Evolutionary conservation across 768 basidiomycete genomes (phyloP).

Genomic region (Polyporus arcularius): DNA sequence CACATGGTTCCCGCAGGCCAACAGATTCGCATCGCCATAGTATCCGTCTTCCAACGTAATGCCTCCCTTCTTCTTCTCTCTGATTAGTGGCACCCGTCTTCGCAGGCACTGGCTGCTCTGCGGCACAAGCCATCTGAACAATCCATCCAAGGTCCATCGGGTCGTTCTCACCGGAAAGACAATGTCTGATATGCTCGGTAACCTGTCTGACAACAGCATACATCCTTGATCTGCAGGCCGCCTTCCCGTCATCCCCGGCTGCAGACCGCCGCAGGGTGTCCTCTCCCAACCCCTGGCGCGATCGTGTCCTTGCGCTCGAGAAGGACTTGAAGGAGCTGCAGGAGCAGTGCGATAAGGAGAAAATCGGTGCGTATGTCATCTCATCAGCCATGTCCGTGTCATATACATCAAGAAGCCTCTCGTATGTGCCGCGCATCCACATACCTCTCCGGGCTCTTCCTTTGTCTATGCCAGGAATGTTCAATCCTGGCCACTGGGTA

Average conservation of each 20-base stretch:
- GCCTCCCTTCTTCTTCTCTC: not conserved
- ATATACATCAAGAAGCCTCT: conserved; percentile 2
- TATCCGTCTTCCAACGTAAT: not conserved
- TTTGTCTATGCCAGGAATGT: not conserved
- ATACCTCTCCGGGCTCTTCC: not conserved
- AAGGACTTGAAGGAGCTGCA: conserved; percentile 39
- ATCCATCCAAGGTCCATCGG: conserved; percentile 42
- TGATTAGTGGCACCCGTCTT: not conserved
- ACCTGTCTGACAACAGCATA: conserved; percentile 37
- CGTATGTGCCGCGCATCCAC: not conserved
- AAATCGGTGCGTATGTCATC: conserved; percentile 39
- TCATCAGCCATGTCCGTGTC: not conserved
- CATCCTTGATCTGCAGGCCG: conserved; percentile 41
- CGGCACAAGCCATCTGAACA: conserved; percentile 45
- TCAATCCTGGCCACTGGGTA: not conserved
- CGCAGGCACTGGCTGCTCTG: conserved; percentile 48
- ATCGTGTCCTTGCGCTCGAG: conserved; percentile 44
- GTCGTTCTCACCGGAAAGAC: not conserved
- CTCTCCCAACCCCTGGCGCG: conserved; percentile 37
- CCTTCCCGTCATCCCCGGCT: conserved; percentile 33
- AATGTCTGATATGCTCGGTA: not conserved
- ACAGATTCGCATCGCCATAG: conserved; percentile 20
- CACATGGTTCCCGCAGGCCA: not conserved
- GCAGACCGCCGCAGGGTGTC: conserved; percentile 21
- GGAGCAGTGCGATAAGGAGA: conserved; percentile 42